phyloP scores from a whole-genome alignment of 2,329 filamentous ascomycete species.

The Aciculosporium take region DNA sequence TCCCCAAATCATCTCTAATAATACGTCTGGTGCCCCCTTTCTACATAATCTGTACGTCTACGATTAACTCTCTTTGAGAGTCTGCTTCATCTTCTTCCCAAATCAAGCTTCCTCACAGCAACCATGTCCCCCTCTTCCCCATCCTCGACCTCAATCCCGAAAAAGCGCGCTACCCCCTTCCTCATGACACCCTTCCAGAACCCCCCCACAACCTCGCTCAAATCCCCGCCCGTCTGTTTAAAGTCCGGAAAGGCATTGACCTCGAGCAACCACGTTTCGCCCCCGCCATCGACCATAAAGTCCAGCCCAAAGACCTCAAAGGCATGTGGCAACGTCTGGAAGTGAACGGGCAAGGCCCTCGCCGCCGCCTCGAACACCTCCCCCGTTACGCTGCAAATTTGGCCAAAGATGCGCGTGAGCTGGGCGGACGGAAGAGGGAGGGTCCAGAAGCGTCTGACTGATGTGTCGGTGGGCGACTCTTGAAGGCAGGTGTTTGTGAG shows the following conservation, averaged over 20 bases:
- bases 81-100: slow-evolving; percentile 29
- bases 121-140: slow-evolving; percentile 30
- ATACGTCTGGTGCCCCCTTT: not conserved
- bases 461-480: slow-evolving; percentile 41
- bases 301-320: slow-evolving; percentile 91
- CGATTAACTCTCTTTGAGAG: no score
- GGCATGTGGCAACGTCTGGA: slow-evolving; percentile 73
- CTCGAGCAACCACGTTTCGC: slow-evolving; percentile 65
- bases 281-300: slow-evolving; percentile 60
- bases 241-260: slow-evolving; percentile 97
- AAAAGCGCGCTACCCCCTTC: slow-evolving; percentile 53
- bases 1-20: no score
- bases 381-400: slow-evolving; percentile 60
- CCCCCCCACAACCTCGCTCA: slow-evolving; percentile 56
- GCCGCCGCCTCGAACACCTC: slow-evolving; percentile 82
- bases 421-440: slow-evolving; percentile 36
- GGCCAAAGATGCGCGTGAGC: slow-evolving; percentile 50
- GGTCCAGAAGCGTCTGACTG: slow-evolving; percentile 63
- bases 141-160: slow-evolving; percentile 24
- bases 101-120: slow-evolving; percentile 36
- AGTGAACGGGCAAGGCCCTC: slow-evolving; percentile 72
- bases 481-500: slow-evolving; percentile 95
- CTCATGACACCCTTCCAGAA: slow-evolving; percentile 65
- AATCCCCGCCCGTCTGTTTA: slow-evolving; percentile 73
- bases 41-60: no score